phyloP scores from a whole-genome alignment of 179 eudicot species.

The Silene noctiflora region DNA sequence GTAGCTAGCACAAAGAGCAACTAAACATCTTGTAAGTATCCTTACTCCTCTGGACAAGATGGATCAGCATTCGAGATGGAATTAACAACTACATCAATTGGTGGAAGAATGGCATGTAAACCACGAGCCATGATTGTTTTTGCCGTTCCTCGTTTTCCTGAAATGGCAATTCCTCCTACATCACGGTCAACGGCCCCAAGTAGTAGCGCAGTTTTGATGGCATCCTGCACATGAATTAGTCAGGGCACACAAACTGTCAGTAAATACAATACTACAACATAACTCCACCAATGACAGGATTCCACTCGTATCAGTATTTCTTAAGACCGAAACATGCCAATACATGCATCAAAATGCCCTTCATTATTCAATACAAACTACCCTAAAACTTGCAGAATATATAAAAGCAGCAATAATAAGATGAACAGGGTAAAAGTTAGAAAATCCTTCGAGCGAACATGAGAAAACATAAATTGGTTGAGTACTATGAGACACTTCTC shows the following conservation, averaged over 20 bases:
- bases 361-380: neutral
- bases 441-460: too few species aligned
- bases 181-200: conserved; percentile 98
- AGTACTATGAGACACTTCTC: too few species aligned
- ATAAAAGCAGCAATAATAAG: neutral
- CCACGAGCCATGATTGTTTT: conserved; percentile 99
- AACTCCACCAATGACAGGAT: neutral
- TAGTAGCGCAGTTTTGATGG: conserved; percentile 86
- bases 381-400: neutral
- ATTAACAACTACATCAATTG: conserved; percentile 87
- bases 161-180: conserved; percentile 92
- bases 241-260: neutral
- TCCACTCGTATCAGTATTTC: neutral
- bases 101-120: conserved; percentile 96
- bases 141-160: conserved; percentile 96
- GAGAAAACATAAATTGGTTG: too few species aligned
- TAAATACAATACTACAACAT: neutral
- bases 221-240: conserved; percentile 52
- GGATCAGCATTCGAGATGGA: conserved; percentile 96
- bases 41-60: conserved; percentile 85
- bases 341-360: neutral
- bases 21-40: conserved; percentile 28
- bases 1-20: conserved; percentile 9
- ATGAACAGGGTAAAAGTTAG: too few species aligned
- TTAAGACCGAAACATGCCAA: neutral